Percentiles rank a stretch among this genome's conserved stretches.
Evolutionary conservation across 2,329 filamentous ascomycete genomes (phyloP).

Genomic region (Clarireedia homoeocarpa): DNA sequence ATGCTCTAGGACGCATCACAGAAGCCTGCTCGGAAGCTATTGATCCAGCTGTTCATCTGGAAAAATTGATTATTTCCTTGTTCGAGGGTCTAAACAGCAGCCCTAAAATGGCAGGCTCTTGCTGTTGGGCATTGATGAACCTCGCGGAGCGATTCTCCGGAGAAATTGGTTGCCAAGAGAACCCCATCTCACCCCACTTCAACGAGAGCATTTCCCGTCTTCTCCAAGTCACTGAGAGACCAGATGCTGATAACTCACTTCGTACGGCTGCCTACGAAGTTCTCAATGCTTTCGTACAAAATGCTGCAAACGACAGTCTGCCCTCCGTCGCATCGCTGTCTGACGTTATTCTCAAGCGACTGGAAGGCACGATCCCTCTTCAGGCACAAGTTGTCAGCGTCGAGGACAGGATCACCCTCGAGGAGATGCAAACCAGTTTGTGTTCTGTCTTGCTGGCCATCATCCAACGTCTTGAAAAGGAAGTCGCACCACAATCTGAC

Average conservation of each 20-base stretch:
- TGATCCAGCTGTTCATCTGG: conserved; percentile 74
- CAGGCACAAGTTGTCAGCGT: conserved; percentile 92
- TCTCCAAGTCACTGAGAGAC: conserved; percentile 74
- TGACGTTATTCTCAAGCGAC: conserved; percentile 79
- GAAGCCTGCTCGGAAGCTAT: conserved; percentile 89
- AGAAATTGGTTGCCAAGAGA: conserved; percentile 67
- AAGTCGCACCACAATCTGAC: conserved; percentile 84
- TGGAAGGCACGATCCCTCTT: conserved; percentile 84
- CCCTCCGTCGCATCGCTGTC: conserved; percentile 73
- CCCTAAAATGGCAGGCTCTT: conserved; percentile 94
- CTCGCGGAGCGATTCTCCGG: conserved; percentile 91
- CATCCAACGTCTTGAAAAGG: conserved; percentile 81
- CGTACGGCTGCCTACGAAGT: conserved; percentile 97
- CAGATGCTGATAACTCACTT: conserved; percentile 77
- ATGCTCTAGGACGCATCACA: conserved; percentile 90
- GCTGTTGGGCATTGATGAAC: conserved; percentile 99
- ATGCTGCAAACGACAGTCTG: conserved; percentile 80
- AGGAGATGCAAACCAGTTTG: conserved; percentile 96
- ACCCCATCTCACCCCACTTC: conserved; percentile 86
- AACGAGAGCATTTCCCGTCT: conserved; percentile 83
- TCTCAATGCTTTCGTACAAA: conserved; percentile 87
- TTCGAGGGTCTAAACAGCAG: conserved; percentile 86
- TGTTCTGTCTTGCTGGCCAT: conserved; percentile 87
- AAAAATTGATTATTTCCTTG: conserved; percentile 76
- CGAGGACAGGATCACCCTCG: conserved; percentile 89